Percentiles rank a stretch among this genome's conserved stretches.
Conservation (phyloP, 2,329 filamentous ascomycete genomes). For the Aspergillus aculeatus region DNA sequence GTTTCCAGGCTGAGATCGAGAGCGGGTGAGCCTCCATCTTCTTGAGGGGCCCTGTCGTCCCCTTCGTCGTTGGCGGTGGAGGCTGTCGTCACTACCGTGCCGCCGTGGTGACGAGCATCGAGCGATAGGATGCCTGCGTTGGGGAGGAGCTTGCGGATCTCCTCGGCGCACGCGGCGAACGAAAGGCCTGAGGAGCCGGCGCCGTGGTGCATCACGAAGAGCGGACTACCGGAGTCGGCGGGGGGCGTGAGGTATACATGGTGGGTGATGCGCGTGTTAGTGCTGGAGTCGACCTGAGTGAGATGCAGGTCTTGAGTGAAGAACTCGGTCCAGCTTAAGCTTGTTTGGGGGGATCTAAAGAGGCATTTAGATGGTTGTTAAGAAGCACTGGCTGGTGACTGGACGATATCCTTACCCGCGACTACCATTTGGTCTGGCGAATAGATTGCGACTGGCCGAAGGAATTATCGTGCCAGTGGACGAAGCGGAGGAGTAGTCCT, state of each 20-base stretch:
- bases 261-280: conserved; percentile 57
- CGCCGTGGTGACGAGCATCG: conserved; percentile 85
- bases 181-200: conserved; percentile 90
- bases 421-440: conserved; percentile 59
- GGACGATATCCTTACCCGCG: conserved; percentile 53
- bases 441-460: conserved; percentile 69
- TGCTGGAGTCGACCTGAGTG: conserved; percentile 34
- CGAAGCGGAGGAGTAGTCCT: conserved; percentile 81
- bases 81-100: conserved; percentile 46
- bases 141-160: conserved; percentile 75
- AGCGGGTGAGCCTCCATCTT: conserved; percentile 23
- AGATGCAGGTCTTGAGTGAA: conserved; percentile 86
- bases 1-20: conserved; percentile 71
- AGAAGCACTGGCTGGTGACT: too few relatives aligned
- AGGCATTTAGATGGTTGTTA: neutral
- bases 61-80: neutral
- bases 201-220: conserved; percentile 94
- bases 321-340: conserved; percentile 82
- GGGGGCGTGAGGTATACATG: conserved; percentile 90
- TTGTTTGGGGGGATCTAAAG: conserved; percentile 51
- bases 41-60: conserved; percentile 23
- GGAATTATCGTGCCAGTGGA: conserved; percentile 91
- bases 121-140: conserved; percentile 78
- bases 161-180: conserved; percentile 76
- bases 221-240: conserved; percentile 61